Percentiles rank a stretch among this genome's conserved stretches.
Conservation (phyloP, 371 early-diverging fungal species). For the Mortierella sp. region DNA sequence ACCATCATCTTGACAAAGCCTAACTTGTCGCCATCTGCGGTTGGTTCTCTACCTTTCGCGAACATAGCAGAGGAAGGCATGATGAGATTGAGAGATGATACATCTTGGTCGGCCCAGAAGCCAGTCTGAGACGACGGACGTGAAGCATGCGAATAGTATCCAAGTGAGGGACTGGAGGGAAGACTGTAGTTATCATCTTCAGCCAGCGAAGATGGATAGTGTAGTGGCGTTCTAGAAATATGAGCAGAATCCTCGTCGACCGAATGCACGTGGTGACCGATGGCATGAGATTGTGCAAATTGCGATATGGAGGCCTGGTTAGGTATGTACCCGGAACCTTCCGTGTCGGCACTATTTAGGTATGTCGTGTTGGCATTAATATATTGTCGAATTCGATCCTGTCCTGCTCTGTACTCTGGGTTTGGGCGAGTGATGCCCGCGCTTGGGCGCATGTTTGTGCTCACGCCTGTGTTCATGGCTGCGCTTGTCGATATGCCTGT, state of each 20-base stretch:
- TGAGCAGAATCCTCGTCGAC: background rate
- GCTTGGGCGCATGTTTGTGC: conserved; percentile 6
- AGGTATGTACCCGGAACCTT: conserved; percentile 37
- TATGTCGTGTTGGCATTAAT: conserved; percentile 35
- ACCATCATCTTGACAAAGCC: conserved; percentile 48
- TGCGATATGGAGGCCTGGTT: background rate
- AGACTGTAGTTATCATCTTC: conserved; percentile 40
- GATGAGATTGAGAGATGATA: conserved; percentile 37
- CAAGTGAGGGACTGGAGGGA: conserved; percentile 36
- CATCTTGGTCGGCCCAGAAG: conserved; percentile 37
- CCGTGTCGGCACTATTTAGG: conserved; percentile 44
- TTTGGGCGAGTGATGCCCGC: background rate
- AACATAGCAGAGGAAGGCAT: conserved; percentile 52
- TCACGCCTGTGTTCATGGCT: background rate
- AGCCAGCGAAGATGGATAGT: conserved; percentile 25
- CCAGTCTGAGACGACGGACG: conserved; percentile 42
- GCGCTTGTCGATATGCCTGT: background rate
- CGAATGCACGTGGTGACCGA: background rate
- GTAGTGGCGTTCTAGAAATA: conserved; percentile 11
- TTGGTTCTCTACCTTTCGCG: conserved; percentile 34
- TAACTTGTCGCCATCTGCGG: conserved; percentile 27
- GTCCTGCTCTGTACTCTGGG: background rate
- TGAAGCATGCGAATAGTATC: conserved; percentile 43
- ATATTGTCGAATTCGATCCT: conserved; percentile 21
- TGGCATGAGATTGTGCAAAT: background rate